Evolutionary conservation across 805 yeast species (phyloP).

Genomic region (Saturnispora quitensis): DNA sequence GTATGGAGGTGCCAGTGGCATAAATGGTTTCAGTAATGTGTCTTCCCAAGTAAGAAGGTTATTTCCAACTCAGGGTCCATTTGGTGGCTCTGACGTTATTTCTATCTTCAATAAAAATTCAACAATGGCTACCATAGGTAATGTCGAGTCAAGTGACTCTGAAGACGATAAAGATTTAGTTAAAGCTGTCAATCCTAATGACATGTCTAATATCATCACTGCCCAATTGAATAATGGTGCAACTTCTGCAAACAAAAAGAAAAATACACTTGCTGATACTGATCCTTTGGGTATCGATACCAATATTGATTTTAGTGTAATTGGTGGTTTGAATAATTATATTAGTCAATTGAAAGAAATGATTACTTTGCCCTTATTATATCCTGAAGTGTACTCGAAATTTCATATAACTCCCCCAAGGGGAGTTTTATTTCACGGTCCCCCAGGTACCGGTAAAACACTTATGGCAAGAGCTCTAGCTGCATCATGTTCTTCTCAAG

Average conservation of each 20-base stretch:
- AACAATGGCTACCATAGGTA: constrained; percentile 30
- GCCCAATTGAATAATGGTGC: constrained; percentile 1
- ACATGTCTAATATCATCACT: constrained; percentile 18
- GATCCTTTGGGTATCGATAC: constrained; percentile 87
- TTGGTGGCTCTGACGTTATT: constrained; percentile 91
- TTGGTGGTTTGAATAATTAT: constrained; percentile 89
- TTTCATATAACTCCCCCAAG: constrained; percentile 93
- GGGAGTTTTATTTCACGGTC: constrained; percentile 96
- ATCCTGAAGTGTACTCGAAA: constrained; percentile 87
- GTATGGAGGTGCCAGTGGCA: constrained; percentile 14
- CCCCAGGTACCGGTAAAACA: constrained; percentile 99
- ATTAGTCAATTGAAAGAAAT: constrained; percentile 91
- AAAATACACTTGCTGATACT: constrained; percentile 68
- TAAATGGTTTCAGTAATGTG: constrained; percentile 19
- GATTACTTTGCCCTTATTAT: constrained; percentile 87
- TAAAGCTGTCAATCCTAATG: constrained; percentile 28
- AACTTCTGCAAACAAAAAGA: constrained; percentile 27
- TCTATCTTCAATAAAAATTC: constrained; percentile 56
- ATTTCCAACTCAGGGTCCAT: constrained; percentile 94
- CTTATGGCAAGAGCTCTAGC: constrained; percentile 97
- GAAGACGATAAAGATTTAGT: constrained; percentile 38
- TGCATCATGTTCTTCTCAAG: constrained; percentile 82
- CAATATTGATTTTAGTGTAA: constrained; percentile 50
- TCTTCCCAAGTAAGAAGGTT: constrained; percentile 49
- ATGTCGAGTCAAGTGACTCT: constrained; percentile 36